These are phyloP conservation scores for Phaseolus coccineus DNA, from an alignment of 331 rosid genomes.

Conservation along the genomic window DNA sequence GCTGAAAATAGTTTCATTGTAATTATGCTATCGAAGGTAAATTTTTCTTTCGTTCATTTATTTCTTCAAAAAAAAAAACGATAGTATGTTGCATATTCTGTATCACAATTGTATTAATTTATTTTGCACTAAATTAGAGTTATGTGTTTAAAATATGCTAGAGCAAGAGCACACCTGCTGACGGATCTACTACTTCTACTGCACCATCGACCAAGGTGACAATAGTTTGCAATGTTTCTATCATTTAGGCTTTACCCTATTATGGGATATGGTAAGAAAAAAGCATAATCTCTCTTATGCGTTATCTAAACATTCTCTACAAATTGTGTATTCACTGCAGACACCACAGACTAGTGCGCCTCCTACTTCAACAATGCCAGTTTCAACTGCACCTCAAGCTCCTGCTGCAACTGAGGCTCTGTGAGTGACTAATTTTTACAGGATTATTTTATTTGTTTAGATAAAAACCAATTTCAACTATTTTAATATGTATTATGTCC, in stretches of 20 bases:
- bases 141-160: slow-evolving; percentile 47
- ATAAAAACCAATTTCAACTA: slow-evolving; percentile 11
- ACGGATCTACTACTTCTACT: slow-evolving; percentile 67
- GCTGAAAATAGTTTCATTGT: slow-evolving; percentile 89
- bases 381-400: slow-evolving; percentile 42
- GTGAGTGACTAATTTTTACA: slow-evolving; percentile 51
- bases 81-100: neutral
- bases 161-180: slow-evolving; percentile 72
- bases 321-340: slow-evolving; percentile 40
- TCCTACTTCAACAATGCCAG: slow-evolving; percentile 45
- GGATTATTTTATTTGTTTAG: slow-evolving; percentile 16
- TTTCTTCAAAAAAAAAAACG: too few relatives aligned
- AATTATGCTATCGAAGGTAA: slow-evolving; percentile 91
- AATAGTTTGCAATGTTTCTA: slow-evolving; percentile 6
- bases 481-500: neutral
- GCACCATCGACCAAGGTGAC: slow-evolving; percentile 64
- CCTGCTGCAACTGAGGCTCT: slow-evolving; percentile 45
- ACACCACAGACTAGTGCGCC: slow-evolving; percentile 60
- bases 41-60: neutral
- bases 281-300: neutral
- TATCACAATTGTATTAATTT: slow-evolving; percentile 8
- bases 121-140: slow-evolving; percentile 29
- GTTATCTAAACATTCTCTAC: slow-evolving; percentile 4
- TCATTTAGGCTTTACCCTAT: slow-evolving; percentile 30
- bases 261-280: neutral